phyloP scores from a whole-genome alignment of 495 filamentous ascomycete genomes.

The Rhypophila decipiens region DNA sequence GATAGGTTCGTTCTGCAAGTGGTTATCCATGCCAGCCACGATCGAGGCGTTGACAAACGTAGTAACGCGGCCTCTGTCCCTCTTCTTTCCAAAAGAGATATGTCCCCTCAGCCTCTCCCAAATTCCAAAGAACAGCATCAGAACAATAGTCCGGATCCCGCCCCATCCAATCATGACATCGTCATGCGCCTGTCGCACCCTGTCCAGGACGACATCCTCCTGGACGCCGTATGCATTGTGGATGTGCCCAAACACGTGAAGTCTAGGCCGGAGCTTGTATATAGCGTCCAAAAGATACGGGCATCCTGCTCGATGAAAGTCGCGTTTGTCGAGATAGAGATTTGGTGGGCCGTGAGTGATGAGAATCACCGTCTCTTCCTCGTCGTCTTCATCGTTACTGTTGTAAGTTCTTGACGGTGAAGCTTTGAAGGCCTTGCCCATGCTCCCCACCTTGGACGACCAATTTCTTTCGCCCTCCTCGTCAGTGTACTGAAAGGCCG shows the following conservation, averaged over 20 bases:
- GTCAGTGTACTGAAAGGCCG: slow-evolving; percentile 23
- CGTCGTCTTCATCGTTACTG: slow-evolving; percentile 29
- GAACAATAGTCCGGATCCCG: slow-evolving; percentile 15
- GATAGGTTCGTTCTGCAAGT: too few species aligned
- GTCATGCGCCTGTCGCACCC: slow-evolving; percentile 17
- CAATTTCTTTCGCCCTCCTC: slow-evolving; percentile 9
- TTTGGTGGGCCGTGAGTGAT: slow-evolving; percentile 67
- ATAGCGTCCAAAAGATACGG: slow-evolving; percentile 58
- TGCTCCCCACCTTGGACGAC: neutral
- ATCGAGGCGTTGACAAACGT: too few species aligned
- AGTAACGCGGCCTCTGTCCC: too few species aligned
- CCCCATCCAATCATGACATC: slow-evolving; percentile 12
- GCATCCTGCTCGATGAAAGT: slow-evolving; percentile 63
- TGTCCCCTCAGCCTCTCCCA: neutral
- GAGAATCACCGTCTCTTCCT: slow-evolving; percentile 58
- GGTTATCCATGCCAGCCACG: too few species aligned
- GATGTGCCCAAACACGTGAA: slow-evolving; percentile 77
- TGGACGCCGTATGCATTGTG: slow-evolving; percentile 50
- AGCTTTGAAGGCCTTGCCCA: too few species aligned
- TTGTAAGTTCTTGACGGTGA: too few species aligned
- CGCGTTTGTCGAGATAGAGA: slow-evolving; percentile 54
- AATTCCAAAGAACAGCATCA: neutral
- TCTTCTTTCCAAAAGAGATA: too few species aligned
- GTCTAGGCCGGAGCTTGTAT: slow-evolving; percentile 56
- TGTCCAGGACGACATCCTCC: slow-evolving; percentile 23